These are phyloP conservation scores for Pythium oligandrum DNA, from an alignment of 352 stramenopile genomes.

Conservation along the genomic window DNA sequence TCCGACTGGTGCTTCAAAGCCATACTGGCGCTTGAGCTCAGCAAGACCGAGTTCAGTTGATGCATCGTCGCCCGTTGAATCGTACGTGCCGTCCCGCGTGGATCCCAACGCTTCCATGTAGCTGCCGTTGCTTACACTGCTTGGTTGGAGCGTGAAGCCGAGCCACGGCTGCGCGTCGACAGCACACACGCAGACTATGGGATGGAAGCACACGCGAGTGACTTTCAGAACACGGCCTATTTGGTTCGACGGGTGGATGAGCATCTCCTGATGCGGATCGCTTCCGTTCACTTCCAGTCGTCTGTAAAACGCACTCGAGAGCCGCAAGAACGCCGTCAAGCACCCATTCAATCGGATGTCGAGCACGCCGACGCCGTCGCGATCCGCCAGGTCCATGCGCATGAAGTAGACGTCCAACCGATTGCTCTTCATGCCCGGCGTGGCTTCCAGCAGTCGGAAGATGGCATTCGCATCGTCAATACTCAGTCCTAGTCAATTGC, in stretches of 20 bases:
- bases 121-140: conserved; percentile 2
- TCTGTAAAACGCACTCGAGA: conserved; percentile 38
- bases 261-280: conserved; percentile 50
- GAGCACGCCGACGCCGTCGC: conserved; percentile 42
- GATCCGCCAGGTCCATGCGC: conserved; percentile 57
- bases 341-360: conserved; percentile 48
- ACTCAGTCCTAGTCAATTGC: conserved; percentile 25
- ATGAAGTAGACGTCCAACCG: conserved; percentile 44
- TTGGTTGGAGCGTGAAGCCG: conserved; percentile 30
- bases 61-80: conserved; percentile 3
- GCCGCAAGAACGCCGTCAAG: conserved; percentile 30
- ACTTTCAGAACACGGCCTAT: conserved; percentile 13
- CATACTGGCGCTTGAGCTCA: conserved; percentile 65
- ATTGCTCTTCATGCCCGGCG: conserved; percentile 29
- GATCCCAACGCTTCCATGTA: neutral
- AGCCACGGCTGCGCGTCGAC: conserved; percentile 51
- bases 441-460: conserved; percentile 37
- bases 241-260: conserved; percentile 15
- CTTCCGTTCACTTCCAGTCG: conserved; percentile 45
- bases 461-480: conserved; percentile 75
- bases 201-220: conserved; percentile 37
- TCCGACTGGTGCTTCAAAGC: conserved; percentile 28
- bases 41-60: conserved; percentile 41
- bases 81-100: conserved; percentile 2
- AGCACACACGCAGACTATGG: conserved; percentile 35